Evolutionary conservation across 805 yeast genomes (phyloP).

Genomic region (Candida berthetii): DNA sequence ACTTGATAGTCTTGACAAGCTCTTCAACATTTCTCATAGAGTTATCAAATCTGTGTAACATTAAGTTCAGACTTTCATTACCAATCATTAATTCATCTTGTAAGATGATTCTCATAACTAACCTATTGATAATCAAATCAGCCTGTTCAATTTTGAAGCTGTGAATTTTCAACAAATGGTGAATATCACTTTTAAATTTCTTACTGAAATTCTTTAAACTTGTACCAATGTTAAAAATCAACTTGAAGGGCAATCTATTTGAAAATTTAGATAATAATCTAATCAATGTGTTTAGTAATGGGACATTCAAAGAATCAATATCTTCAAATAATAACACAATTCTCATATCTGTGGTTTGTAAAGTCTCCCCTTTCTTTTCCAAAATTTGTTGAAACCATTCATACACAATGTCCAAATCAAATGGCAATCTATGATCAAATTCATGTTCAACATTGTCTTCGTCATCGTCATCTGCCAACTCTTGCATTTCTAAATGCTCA

Average conservation of each 20-base stretch:
- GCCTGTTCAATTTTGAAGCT: constrained; percentile 19
- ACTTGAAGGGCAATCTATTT: constrained; percentile 14
- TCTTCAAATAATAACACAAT: constrained; percentile 18
- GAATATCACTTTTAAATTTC: constrained; percentile 12
- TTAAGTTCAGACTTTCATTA: constrained; percentile 11
- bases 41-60: constrained; percentile 14
- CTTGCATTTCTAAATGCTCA: constrained; percentile 4
- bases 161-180: constrained; percentile 8
- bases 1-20: constrained; percentile 15
- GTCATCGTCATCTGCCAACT: constrained; percentile 7
- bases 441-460: constrained; percentile 5
- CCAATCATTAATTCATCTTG: constrained; percentile 12
- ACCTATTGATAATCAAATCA: constrained; percentile 13
- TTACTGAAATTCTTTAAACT: constrained; percentile 10
- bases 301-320: constrained; percentile 16
- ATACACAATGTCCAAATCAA: constrained; percentile 17
- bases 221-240: constrained; percentile 18
- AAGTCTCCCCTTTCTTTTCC: constrained; percentile 1
- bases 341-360: constrained; percentile 7
- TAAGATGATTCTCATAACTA: constrained; percentile 14
- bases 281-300: constrained; percentile 13
- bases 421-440: constrained; percentile 15
- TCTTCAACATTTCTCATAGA: constrained; percentile 19
- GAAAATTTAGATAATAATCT: constrained; percentile 10
- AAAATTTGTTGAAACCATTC: constrained; percentile 16